Conservation (phyloP, 2,329 filamentous ascomycete species). For the Fusarium sublunatum region DNA sequence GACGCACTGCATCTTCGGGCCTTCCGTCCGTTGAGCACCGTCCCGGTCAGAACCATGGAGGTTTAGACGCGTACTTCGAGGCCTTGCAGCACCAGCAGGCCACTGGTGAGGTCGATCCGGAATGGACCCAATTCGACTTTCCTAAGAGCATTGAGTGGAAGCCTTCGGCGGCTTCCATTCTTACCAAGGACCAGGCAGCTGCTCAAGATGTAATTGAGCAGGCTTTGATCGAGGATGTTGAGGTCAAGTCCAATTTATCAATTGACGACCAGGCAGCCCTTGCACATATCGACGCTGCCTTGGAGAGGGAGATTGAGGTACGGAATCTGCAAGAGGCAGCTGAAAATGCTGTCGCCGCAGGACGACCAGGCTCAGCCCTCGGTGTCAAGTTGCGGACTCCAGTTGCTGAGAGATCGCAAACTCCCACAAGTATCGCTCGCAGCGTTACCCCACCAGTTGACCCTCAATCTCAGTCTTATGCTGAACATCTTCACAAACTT, state of each 20-base stretch:
- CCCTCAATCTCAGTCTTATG: constrained; percentile 75
- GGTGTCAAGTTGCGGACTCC: constrained; percentile 58
- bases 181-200: constrained; percentile 68
- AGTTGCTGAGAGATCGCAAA: constrained; percentile 53
- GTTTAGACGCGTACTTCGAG: constrained; percentile 90
- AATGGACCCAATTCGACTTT: constrained; percentile 94
- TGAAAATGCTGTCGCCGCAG: constrained; percentile 54
- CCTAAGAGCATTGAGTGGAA: constrained; percentile 92
- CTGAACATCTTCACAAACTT: constrained; percentile 81
- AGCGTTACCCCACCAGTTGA: constrained; percentile 72
- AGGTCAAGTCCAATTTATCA: constrained; percentile 53
- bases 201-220: constrained; percentile 48
- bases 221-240: constrained; percentile 52
- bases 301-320: constrained; percentile 79
- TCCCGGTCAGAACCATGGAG: constrained; percentile 67
- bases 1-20: constrained; percentile 61
- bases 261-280: constrained; percentile 69
- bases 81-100: constrained; percentile 84
- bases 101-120: constrained; percentile 72
- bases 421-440: constrained; percentile 61
- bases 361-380: constrained; percentile 54
- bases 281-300: constrained; percentile 85
- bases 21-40: constrained; percentile 64
- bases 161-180: constrained; percentile 65
- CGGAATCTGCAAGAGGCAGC: constrained; percentile 59